Evolutionary conservation across 2,329 filamentous ascomycete genomes (phyloP), one percentile per base, ranked within the genome.

Genomic region (Ophiostoma pallidulum): DNA sequence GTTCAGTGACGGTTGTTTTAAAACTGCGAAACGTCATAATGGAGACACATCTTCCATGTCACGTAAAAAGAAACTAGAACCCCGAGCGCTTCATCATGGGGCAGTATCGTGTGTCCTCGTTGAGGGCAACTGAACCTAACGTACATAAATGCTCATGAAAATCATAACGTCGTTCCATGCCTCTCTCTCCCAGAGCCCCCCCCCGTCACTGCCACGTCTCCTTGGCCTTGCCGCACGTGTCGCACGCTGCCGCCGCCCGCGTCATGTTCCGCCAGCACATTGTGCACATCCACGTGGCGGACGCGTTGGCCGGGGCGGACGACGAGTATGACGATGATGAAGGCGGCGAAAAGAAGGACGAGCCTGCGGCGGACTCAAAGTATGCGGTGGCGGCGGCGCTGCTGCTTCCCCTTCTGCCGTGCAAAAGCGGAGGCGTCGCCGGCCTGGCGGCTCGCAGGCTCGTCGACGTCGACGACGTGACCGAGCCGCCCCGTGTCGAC

Each of bases 241-340:
- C 70, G 54, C 77, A 80, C 20, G 70, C 74, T 75, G 75, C 78
- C 73, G 74, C 78, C 53, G 71, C 66, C 38, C 65, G 62, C 48
- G 77, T 72, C 64, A 78, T 74, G 22, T 63, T 58, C 2, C 66
- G 72, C 8, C 68, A 69, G 53, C 77, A 80, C 47, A 67, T 66
- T 14, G 65, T 67, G 53, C 77, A 80, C 28, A 63, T 63, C 77
- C 76, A 80, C 28, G 39, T 45, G 33, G 48, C 18, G 1, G 44
- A 22, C 6, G 12, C 22, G 8, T 29, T 16, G 20, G 16, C 20
- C 13, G 31, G 6, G 32, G 19, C 13, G 41, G 41, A 14, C 3
- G 41, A 35, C 3, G 47, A 28, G 4, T 41, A n/a, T 2, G 41
- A 16, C 1, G 37, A 16, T 16, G 13, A 13, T 20, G 24, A 16